phyloP scores from a whole-genome alignment of 1,139 yeast genomes.

The Pichia sp. region DNA sequence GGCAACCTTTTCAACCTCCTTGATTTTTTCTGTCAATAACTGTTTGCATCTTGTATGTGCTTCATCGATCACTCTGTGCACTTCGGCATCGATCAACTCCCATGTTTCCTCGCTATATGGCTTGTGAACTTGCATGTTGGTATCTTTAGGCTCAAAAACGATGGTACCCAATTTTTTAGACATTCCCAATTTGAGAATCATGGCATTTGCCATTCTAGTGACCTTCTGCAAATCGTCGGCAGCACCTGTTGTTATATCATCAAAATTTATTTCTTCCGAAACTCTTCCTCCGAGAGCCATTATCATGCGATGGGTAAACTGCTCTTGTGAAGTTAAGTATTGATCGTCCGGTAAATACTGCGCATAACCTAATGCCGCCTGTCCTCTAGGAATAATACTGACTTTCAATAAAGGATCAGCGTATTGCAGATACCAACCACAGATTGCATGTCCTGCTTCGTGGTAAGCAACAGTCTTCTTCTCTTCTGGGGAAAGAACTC shows the following conservation, averaged over 20 bases:
- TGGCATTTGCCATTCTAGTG: constrained; percentile 70
- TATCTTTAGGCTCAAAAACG: constrained; percentile 27
- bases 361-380: constrained; percentile 81
- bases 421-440: constrained; percentile 89
- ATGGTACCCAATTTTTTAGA: constrained; percentile 56
- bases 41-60: constrained; percentile 49
- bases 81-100: constrained; percentile 60
- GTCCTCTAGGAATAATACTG: constrained; percentile 91
- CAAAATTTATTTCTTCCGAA: constrained; percentile 70
- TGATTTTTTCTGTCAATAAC: constrained; percentile 54
- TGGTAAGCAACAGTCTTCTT: constrained; percentile 76
- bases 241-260: constrained; percentile 78
- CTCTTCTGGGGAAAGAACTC: constrained; percentile 64
- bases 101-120: constrained; percentile 72
- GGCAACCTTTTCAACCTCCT: constrained; percentile 65
- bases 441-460: constrained; percentile 95
- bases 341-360: constrained; percentile 79
- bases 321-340: constrained; percentile 61
- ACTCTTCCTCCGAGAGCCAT: constrained; percentile 83
- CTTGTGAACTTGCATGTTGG: constrained; percentile 33
- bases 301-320: constrained; percentile 67
- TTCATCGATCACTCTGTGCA: constrained; percentile 57
- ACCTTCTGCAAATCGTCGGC: constrained; percentile 78
- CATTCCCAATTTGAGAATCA: constrained; percentile 79
- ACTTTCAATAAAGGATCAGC: constrained; percentile 95